phyloP scores from a whole-genome alignment of 345 rosid genomes.

The Salix dunnii region DNA sequence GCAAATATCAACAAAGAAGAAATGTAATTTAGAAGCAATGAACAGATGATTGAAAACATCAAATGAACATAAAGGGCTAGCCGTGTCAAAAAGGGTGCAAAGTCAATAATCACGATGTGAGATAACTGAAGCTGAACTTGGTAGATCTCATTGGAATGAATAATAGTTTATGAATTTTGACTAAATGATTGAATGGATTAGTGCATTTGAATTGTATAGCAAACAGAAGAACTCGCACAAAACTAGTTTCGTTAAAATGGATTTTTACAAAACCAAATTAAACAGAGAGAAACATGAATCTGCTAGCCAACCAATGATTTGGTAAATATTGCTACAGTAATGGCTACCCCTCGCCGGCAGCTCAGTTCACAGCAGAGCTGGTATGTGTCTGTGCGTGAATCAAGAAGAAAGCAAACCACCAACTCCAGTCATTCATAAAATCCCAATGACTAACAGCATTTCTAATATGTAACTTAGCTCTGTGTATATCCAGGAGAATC shows the following conservation, averaged over 20 bases:
- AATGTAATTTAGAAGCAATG: background rate
- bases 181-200: background rate
- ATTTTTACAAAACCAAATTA: no score
- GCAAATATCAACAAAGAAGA: background rate
- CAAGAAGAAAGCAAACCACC: background rate
- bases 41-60: background rate
- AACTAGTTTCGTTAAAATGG: no score
- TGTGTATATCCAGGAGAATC: background rate
- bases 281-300: no score
- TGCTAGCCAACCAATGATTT: background rate
- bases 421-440: background rate
- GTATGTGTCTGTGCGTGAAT: background rate
- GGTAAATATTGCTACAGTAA: background rate
- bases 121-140: background rate
- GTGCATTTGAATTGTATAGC: background rate
- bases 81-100: no score
- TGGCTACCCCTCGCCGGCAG: background rate
- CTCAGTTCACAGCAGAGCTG: background rate
- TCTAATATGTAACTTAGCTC: background rate
- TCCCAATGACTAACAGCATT: background rate
- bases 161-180: background rate
- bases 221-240: background rate
- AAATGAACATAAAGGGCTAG: background rate
- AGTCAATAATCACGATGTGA: no score
- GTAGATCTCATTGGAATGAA: background rate